Evolutionary conservation across 805 yeast genomes (phyloP).

Genomic region (Yamadazyma laniorum): DNA sequence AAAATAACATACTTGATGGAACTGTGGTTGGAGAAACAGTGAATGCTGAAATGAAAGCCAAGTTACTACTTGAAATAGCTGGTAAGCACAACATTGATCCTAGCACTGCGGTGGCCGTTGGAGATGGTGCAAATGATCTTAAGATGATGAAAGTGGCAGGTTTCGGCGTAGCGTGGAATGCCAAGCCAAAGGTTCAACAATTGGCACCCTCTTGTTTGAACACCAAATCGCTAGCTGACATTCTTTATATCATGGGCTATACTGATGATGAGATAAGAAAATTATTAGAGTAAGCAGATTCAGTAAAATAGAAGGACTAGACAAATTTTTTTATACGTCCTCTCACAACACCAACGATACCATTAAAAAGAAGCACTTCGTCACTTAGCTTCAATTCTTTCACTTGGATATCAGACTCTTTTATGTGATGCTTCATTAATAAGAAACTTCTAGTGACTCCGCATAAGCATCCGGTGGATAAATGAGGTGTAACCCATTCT

Average conservation of each 20-base stretch:
- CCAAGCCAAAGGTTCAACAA: slow-evolving; percentile 87
- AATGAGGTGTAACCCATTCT: slow-evolving; percentile 78
- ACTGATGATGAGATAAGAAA: slow-evolving; percentile 49
- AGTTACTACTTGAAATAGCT: slow-evolving; percentile 62
- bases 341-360: slow-evolving; percentile 73
- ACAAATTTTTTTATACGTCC: slow-evolving; percentile 41
- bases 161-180: slow-evolving; percentile 95
- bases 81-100: slow-evolving; percentile 50
- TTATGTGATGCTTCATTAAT: slow-evolving; percentile 49
- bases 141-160: slow-evolving; percentile 92
- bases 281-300: neutral
- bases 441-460: slow-evolving; percentile 77
- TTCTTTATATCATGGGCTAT: slow-evolving; percentile 79
- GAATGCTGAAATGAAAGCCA: slow-evolving; percentile 82
- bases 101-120: slow-evolving; percentile 71
- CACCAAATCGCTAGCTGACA: slow-evolving; percentile 67
- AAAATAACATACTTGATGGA: slow-evolving; percentile 64
- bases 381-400: slow-evolving; percentile 61
- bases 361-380: slow-evolving; percentile 73
- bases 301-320: neutral
- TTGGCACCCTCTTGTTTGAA: slow-evolving; percentile 83
- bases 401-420: slow-evolving; percentile 50
- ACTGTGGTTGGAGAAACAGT: slow-evolving; percentile 76
- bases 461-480: slow-evolving; percentile 76
- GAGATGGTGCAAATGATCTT: slow-evolving; percentile 97